Base-by-base conservation (phyloP, 805 yeast genomes). In the Kurtzmaniella cleridarum region DNA sequence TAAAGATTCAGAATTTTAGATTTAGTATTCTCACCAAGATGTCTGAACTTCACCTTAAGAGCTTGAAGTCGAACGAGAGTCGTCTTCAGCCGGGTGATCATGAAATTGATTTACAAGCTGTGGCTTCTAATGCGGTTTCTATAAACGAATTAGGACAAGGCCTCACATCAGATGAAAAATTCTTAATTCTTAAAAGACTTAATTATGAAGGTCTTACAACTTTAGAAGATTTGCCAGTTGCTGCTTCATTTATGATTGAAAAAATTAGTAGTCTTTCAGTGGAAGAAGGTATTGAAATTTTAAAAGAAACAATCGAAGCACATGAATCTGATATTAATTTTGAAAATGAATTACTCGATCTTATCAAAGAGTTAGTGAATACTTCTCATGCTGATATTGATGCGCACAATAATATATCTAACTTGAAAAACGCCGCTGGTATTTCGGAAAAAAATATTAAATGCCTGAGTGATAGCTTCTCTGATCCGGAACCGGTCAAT, bases 261-360 rank as follows among this genome's bases (percentile, higher is more conserved):
- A 36, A 30, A 27, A 18, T 71, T 35, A 60, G 55, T 24, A 44
- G 47, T 20, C 43, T 70, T 47, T 37, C 62, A 3, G 48, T 58
- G 9, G 66, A 60, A 1, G 73, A 71, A 30, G 66, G 78, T 0
- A 29, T 65, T 1, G 59, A 56, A 8, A 62, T 74, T 30, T 51
- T 78, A 34, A 49, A 54, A 26, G 56, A 60, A 13, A 68, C 73
- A 4, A 43, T 68, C 3, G 62, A 48, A 1, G 63, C 68, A 13
- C 78, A 75, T 45, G 48, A 47, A 5, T 70, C 63, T 37, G 83
- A 78, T 50, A 67, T 69, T 28, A 75, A 75, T 48, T 62, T 76
- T 42, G 69, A 74, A 10, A 45, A 39, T 2, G 54, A 48, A 2
- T 69, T 66, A 30, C 62, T 63, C 46, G 57, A 55, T 4, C 60